Conservation (phyloP, 495 filamentous ascomycete species). For the Amniculicola lignicola region DNA sequence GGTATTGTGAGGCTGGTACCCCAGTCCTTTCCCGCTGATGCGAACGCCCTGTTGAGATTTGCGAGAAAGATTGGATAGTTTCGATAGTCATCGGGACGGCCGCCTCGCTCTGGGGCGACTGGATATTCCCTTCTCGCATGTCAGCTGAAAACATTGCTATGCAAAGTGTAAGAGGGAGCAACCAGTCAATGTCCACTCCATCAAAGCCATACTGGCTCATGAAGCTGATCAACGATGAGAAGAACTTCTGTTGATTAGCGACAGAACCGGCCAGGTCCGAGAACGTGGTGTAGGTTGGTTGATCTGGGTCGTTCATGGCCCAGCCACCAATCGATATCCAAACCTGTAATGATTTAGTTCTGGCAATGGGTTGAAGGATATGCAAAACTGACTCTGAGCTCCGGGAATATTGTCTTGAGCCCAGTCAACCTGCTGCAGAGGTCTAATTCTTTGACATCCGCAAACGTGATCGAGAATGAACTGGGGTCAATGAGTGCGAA, state of each 20-base stretch:
- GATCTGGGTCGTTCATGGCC: slow-evolving; percentile 44
- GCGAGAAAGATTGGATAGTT: slow-evolving; percentile 47
- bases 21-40: slow-evolving; percentile 28
- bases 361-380: too few species aligned
- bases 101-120: slow-evolving; percentile 47
- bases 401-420: too few species aligned
- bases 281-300: slow-evolving; percentile 39
- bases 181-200: slow-evolving; percentile 53
- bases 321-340: slow-evolving; percentile 48
- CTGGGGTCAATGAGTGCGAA: background rate
- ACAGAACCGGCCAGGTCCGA: slow-evolving; percentile 35
- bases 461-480: background rate
- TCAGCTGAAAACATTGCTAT: too few species aligned
- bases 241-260: slow-evolving; percentile 43
- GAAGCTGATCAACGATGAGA: slow-evolving; percentile 45
- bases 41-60: slow-evolving; percentile 36
- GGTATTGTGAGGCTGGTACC: slow-evolving; percentile 10
- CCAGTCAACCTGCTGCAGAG: background rate
- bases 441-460: background rate
- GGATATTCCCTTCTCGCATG: slow-evolving; percentile 49
- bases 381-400: too few species aligned
- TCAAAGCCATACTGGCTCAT: slow-evolving; percentile 49
- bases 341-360: slow-evolving; percentile 40
- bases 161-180: too few species aligned
- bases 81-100: slow-evolving; percentile 39